Percentiles rank a stretch among this genome's conserved stretches.
Conservation (phyloP, 768 basidiomycete genomes). For the Tubosaeta sp. region DNA sequence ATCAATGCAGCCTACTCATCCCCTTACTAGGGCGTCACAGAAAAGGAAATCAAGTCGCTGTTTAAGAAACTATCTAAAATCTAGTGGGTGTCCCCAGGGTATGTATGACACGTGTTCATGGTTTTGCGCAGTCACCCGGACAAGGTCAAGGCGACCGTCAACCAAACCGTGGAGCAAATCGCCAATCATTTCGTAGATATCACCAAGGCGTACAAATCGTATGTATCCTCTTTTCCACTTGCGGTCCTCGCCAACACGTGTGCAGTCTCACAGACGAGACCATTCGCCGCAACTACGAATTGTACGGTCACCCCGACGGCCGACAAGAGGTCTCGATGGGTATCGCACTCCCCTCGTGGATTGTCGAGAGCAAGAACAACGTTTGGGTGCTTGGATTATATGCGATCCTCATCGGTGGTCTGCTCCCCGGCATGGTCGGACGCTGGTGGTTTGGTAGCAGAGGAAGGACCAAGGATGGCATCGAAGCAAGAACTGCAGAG, state of each 20-base stretch:
- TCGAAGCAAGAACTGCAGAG: slow-evolving; percentile 76
- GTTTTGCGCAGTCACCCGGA: slow-evolving; percentile 76
- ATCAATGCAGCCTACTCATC: neutral
- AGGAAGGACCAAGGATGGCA: slow-evolving; percentile 87
- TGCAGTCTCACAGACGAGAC: slow-evolving; percentile 84
- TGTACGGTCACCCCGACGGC: slow-evolving; percentile 94
- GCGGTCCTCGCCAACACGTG: neutral
- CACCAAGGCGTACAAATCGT: slow-evolving; percentile 98
- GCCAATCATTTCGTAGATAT: slow-evolving; percentile 85
- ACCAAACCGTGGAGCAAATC: slow-evolving; percentile 83
- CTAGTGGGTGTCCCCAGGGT: slow-evolving; percentile 52
- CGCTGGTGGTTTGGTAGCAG: slow-evolving; percentile 97
- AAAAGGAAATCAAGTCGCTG: slow-evolving; percentile 94
- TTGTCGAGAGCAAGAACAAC: slow-evolving; percentile 88
- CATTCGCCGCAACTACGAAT: slow-evolving; percentile 83
- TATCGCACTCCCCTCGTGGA: slow-evolving; percentile 91
- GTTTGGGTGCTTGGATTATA: slow-evolving; percentile 88
- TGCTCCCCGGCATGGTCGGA: slow-evolving; percentile 83
- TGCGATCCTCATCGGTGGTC: slow-evolving; percentile 81
- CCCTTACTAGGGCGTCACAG: slow-evolving; percentile 49
- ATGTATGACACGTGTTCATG: neutral
- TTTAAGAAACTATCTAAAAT: slow-evolving; percentile 88
- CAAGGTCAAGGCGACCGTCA: slow-evolving; percentile 80
- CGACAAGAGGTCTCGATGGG: slow-evolving; percentile 93
- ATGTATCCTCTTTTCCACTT: slow-evolving; percentile 23